Evolutionary conservation across 129 eudicot genomes (phyloP).

Genomic region (Flaveria robusta): DNA sequence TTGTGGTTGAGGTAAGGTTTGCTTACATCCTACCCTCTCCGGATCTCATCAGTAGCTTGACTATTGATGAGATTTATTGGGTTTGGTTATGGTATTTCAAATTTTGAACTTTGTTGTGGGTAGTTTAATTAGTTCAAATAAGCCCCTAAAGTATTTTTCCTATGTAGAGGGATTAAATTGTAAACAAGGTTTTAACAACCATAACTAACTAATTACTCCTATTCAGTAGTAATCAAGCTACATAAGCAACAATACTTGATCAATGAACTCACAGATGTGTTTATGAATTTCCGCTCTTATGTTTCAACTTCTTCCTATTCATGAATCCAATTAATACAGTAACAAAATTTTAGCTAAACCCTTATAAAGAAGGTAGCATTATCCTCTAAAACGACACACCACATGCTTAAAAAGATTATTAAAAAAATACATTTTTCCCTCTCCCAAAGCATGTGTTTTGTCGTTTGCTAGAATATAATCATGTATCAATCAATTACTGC

Average conservation of each 20-base stretch:
- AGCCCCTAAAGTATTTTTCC: background rate
- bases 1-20: too few relatives aligned
- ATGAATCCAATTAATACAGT: too few relatives aligned
- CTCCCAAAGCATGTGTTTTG: background rate
- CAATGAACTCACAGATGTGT: background rate
- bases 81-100: too few relatives aligned
- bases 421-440: background rate
- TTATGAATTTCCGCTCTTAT: background rate
- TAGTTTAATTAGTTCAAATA: background rate
- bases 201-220: background rate
- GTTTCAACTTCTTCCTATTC: background rate
- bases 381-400: background rate
- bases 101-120: background rate
- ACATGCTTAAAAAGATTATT: background rate
- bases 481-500: background rate
- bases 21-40: too few relatives aligned
- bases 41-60: too few relatives aligned
- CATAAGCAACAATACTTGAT: background rate
- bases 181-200: background rate
- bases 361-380: background rate
- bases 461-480: background rate
- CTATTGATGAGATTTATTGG: too few relatives aligned
- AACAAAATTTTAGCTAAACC: background rate
- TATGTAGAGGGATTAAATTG: background rate
- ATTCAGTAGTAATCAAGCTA: background rate